These are phyloP conservation scores for Pichia cephalocereana DNA, from an alignment of 805 yeast species.

Conservation along the genomic window DNA sequence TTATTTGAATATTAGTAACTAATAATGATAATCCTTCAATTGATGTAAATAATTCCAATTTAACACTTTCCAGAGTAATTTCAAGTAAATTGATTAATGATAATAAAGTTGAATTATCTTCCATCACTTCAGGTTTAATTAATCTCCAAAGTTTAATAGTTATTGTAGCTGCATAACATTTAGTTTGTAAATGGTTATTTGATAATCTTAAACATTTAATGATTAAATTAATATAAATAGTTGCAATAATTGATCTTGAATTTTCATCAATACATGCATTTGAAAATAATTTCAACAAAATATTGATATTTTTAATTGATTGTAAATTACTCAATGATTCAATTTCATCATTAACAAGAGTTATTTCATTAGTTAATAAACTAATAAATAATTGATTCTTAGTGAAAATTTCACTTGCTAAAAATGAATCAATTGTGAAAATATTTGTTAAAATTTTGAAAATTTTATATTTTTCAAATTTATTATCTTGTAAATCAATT, in stretches of 20 bases:
- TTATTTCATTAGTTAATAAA: slow-evolving; percentile 18
- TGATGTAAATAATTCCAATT: slow-evolving; percentile 6
- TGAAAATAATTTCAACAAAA: slow-evolving; percentile 29
- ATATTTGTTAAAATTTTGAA: slow-evolving; percentile 14
- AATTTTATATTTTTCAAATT: slow-evolving; percentile 8
- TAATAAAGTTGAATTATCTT: slow-evolving; percentile 23
- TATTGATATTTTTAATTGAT: slow-evolving; percentile 4
- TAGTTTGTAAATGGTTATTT: neutral
- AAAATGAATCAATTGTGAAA: slow-evolving; percentile 14
- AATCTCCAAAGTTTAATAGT: slow-evolving; percentile 52
- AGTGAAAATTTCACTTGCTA: slow-evolving; percentile 14
- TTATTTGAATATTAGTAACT: slow-evolving; percentile 27
- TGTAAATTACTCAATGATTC: slow-evolving; percentile 2
- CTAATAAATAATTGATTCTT: slow-evolving; percentile 13
- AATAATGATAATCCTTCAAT: slow-evolving; percentile 29
- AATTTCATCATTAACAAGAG: slow-evolving; percentile 5
- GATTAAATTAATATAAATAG: slow-evolving; percentile 34
- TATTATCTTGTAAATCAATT: slow-evolving; percentile 6
- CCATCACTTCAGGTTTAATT: slow-evolving; percentile 25
- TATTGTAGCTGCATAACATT: slow-evolving; percentile 28
- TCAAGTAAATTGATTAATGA: slow-evolving; percentile 27
- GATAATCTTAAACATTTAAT: neutral
- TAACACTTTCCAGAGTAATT: slow-evolving; percentile 24
- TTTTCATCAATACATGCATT: slow-evolving; percentile 43
- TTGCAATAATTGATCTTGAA: slow-evolving; percentile 38